Base-by-base conservation (phyloP, 495 filamentous ascomycete genomes). In the Friedmanniomyces simplex region DNA sequence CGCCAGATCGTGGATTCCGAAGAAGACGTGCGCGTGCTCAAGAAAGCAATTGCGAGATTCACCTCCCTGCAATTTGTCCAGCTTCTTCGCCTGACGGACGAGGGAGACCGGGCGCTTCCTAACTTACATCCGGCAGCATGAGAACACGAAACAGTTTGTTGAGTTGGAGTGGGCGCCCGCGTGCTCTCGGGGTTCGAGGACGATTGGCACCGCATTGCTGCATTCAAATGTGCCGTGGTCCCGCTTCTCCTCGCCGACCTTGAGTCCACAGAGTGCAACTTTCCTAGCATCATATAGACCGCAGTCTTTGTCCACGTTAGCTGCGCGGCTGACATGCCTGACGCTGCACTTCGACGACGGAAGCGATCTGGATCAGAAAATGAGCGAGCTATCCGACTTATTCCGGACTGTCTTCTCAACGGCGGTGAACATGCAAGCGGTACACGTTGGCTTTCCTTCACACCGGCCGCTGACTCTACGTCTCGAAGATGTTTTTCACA, bases 371-470 rank as follows among this genome's bases (percentile, higher is more conserved):
- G 77, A 80, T 20, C 62, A 72, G 21, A 77, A 73, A 52, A 80
- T 86, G 70, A 65, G 66, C 5, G 69, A 74, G 54, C 69, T 87
- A 0, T 83, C 83, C 0, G 61, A 50, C 10, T 69, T 79, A 41
- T 85, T 84, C 59, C 71, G 70, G 50, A 73, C 69, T 12, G 76
- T 86, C 32, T 84, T 87, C 57, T 60, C 62, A 5, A 76, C 79
- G 18, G 82, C 84, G 1, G 74, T 70, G 45, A 80, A 81, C 43
- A 75, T 88, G 49, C 74, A 79, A 54, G 72, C 79, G n/a, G 73
- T 88, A 28, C 82, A 86, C 58, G 73, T 88, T 18, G 82, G 83
- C 5, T 88, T 86, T 58, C 79, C 78, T 4, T 71, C 76, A 21
- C 73, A 77, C 42, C 58, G 70, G 6, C 83, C 85, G 4, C 64